Evolutionary conservation across 75 land plant genomes (phyloP).

Genomic region (Pinus albicaulis): DNA sequence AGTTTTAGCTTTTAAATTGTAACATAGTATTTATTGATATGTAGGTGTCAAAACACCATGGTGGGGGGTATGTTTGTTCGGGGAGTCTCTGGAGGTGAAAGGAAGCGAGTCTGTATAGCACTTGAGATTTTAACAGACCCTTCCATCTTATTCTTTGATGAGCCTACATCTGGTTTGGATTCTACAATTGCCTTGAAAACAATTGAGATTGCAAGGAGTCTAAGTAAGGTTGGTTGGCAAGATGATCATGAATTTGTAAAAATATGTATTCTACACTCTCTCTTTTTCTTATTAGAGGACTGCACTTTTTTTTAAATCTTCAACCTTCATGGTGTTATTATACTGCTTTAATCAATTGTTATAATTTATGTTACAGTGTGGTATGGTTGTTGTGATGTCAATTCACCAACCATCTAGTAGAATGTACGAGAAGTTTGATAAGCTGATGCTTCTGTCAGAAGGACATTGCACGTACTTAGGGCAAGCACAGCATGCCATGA

Average conservation of each 20-base stretch:
- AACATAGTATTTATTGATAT: neutral
- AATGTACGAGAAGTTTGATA: slow-evolving; percentile 32
- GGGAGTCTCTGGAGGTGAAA: slow-evolving; percentile 42
- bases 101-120: slow-evolving; percentile 36
- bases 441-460: slow-evolving; percentile 29
- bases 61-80: slow-evolving; percentile 30
- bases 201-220: slow-evolving; percentile 24
- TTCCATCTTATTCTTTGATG: slow-evolving; percentile 29
- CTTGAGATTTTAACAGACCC: slow-evolving; percentile 32
- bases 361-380: slow-evolving; percentile 4
- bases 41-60: slow-evolving; percentile 35
- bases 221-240: slow-evolving; percentile 9
- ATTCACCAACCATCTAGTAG: slow-evolving; percentile 42
- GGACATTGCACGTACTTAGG: slow-evolving; percentile 32
- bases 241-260: neutral
- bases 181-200: slow-evolving; percentile 35
- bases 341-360: neutral
- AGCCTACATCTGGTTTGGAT: slow-evolving; percentile 44
- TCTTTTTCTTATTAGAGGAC: neutral
- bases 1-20: neutral
- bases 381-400: slow-evolving; percentile 23
- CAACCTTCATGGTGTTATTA: neutral
- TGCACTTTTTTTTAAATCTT: too few relatives aligned
- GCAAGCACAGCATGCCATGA: slow-evolving; percentile 13
- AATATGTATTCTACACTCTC: neutral